Percentiles rank a stretch among this genome's conserved stretches.
phyloP scores from a whole-genome alignment of 78 protist genomes.

The Tieghemostelium lacteum region DNA sequence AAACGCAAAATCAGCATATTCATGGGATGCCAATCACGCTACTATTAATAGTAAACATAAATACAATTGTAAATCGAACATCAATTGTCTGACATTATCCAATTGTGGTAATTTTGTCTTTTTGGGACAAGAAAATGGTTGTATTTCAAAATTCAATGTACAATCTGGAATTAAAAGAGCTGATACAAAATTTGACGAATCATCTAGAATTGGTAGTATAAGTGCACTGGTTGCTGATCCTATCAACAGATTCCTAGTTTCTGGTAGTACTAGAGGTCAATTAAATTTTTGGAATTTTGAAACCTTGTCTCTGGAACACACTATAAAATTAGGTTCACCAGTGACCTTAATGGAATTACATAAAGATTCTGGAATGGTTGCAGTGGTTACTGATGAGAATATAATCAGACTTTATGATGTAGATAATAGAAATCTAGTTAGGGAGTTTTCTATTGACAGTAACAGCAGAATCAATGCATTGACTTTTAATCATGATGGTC shows the following conservation, averaged over 20 bases:
- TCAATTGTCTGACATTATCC: constrained; percentile 22
- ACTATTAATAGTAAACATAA: neutral
- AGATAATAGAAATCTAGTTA: constrained; percentile 30
- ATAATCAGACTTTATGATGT: constrained; percentile 62
- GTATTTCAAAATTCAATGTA: constrained; percentile 42
- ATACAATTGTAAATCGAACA: neutral
- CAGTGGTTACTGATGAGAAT: constrained; percentile 69
- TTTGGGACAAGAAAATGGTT: constrained; percentile 63
- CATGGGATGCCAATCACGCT: neutral
- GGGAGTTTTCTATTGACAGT: constrained; percentile 36
- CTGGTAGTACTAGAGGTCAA: constrained; percentile 7
- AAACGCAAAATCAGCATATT: neutral
- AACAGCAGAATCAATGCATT: constrained; percentile 29
- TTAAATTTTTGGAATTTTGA: constrained; percentile 50
- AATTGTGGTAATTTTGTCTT: constrained; percentile 83
- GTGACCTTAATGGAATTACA: constrained; percentile 25
- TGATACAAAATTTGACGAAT: neutral
- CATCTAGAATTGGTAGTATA: neutral
- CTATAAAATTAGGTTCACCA: neutral
- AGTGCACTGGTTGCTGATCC: constrained; percentile 43
- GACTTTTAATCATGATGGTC: constrained; percentile 53
- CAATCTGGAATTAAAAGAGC: constrained; percentile 74
- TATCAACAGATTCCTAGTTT: constrained; percentile 22
- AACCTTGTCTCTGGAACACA: neutral
- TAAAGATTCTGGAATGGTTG: constrained; percentile 44